phyloP scores from a whole-genome alignment of 2,329 filamentous ascomycete species.

The Aspergillus transmontanensis region DNA sequence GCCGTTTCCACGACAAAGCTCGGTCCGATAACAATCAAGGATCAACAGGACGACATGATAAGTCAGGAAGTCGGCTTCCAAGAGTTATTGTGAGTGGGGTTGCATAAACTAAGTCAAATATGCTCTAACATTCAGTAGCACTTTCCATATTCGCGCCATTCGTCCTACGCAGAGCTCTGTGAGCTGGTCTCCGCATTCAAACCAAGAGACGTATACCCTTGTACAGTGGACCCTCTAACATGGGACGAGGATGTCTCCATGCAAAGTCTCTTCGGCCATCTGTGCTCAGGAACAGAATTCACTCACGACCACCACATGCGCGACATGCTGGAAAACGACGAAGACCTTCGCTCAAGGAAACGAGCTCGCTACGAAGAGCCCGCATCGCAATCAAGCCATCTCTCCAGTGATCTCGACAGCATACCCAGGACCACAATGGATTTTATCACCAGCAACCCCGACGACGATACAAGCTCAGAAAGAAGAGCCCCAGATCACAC shows the following conservation, averaged over 20 bases:
- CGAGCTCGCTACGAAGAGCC: slow-evolving; percentile 21
- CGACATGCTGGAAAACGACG: slow-evolving; percentile 27
- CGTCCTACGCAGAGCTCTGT: slow-evolving; percentile 79
- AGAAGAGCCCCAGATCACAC: not conserved
- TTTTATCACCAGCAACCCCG: not conserved
- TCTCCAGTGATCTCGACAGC: slow-evolving; percentile 16
- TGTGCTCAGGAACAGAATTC: slow-evolving; percentile 65
- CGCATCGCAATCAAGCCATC: slow-evolving; percentile 25
- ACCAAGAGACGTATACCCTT: slow-evolving; percentile 79
- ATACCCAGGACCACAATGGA: not conserved
- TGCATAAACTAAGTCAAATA: not conserved
- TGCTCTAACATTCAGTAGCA: slow-evolving; percentile 35
- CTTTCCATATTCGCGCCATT: slow-evolving; percentile 89
- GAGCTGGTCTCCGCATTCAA: slow-evolving; percentile 67
- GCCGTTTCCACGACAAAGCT: slow-evolving; percentile 11
- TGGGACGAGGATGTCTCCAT: slow-evolving; percentile 71
- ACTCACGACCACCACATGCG: slow-evolving; percentile 67
- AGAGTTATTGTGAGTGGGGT: slow-evolving; percentile 36
- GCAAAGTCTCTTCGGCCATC: slow-evolving; percentile 67
- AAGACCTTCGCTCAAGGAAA: slow-evolving; percentile 22
- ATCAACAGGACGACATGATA: slow-evolving; percentile 1
- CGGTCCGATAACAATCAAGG: not conserved
- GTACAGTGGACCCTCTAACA: slow-evolving; percentile 65
- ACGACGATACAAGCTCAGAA: not conserved
- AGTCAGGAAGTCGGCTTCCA: slow-evolving; percentile 21